These are phyloP conservation scores for Chrysoporthe puriensis DNA, from an alignment of 2,329 filamentous ascomycete genomes.

Conservation along the genomic window DNA sequence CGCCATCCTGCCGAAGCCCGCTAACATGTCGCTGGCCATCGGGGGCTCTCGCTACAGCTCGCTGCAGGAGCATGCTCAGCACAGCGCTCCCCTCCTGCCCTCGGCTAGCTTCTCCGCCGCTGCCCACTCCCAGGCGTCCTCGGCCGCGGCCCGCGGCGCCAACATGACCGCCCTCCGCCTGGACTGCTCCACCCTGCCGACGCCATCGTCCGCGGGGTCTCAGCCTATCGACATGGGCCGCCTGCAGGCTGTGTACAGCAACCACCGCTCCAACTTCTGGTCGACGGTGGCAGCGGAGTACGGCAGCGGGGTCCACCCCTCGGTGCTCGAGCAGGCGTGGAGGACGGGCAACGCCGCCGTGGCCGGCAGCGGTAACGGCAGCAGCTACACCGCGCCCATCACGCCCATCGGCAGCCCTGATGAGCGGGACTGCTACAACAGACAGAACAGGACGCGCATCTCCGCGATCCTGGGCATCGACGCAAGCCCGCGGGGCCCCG, in stretches of 20 bases:
- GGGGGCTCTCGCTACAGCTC: constrained; percentile 41
- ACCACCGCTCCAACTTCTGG: constrained; percentile 75
- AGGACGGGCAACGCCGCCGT: constrained; percentile 46
- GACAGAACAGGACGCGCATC: constrained; percentile 62
- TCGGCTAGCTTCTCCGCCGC: constrained; percentile 42
- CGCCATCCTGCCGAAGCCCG: constrained; percentile 69
- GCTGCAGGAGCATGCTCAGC: constrained; percentile 45
- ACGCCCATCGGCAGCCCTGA: constrained; percentile 58
- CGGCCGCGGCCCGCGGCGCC: constrained; percentile 42
- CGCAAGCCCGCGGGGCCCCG: constrained; percentile 59
- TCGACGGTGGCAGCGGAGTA: constrained; percentile 72
- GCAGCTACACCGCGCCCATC: constrained; percentile 44
- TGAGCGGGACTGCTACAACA: constrained; percentile 47
- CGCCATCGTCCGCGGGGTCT: constrained; percentile 35
- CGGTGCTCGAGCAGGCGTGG: constrained; percentile 73
- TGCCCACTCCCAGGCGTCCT: constrained; percentile 32
- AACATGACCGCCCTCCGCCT: constrained; percentile 53
- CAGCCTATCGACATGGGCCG: constrained; percentile 65
- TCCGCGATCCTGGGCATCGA: constrained; percentile 66
- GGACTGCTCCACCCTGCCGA: constrained; percentile 57
- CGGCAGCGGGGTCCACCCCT: constrained; percentile 63
- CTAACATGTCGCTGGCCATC: constrained; percentile 50
- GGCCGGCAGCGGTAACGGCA: constrained; percentile 31
- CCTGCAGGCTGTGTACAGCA: constrained; percentile 70
- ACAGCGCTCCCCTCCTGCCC: constrained; percentile 51